A percentile compares a stretch with the other conserved stretches of the same genome.
These are phyloP conservation scores for Sordariomycetes sp. DNA, from an alignment of 2,329 filamentous ascomycete genomes.

Conservation along the genomic window DNA sequence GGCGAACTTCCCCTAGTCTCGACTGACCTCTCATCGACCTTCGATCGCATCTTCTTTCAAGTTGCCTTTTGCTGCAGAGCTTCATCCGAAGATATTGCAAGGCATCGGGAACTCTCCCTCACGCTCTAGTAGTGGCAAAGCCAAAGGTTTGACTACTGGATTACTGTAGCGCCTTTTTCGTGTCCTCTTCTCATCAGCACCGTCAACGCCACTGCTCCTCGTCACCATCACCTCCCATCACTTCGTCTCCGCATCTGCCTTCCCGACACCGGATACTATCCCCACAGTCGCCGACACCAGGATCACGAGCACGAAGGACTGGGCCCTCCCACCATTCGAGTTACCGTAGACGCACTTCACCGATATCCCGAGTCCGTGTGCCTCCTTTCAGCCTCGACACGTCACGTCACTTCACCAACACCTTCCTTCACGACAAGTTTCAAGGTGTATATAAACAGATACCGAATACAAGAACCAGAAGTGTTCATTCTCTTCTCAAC, in stretches of 20 bases:
- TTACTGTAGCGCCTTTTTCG: conserved; percentile 2
- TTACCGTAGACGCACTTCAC: conserved; percentile 5
- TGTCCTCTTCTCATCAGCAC: conserved; percentile 15
- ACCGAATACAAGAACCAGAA: conserved; percentile 4
- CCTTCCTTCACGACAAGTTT: conserved; percentile 2
- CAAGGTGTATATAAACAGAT: conserved; percentile 5
- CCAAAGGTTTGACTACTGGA: conserved; percentile 5
- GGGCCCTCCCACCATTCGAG: background rate
- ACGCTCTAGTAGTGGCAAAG: background rate
- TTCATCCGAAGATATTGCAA: background rate
- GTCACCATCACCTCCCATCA: conserved; percentile 12
- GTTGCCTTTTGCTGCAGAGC: background rate
- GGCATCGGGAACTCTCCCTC: background rate
- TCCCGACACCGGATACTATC: conserved; percentile 4
- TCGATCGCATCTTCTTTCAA: background rate
- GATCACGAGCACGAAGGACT: conserved; percentile 4
- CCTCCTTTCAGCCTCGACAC: conserved; percentile 2
- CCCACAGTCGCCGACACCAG: conserved; percentile 1
- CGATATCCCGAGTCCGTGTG: conserved; percentile 3
- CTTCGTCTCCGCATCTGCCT: conserved; percentile 7
- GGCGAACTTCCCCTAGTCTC: background rate
- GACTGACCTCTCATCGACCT: background rate
- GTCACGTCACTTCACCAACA: conserved; percentile 4
- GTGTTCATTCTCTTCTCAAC: background rate
- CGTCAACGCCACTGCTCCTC: conserved; percentile 18